Evolutionary conservation across 768 basidiomycete species (phyloP).

Genomic region (Leccinum sublutescens): DNA sequence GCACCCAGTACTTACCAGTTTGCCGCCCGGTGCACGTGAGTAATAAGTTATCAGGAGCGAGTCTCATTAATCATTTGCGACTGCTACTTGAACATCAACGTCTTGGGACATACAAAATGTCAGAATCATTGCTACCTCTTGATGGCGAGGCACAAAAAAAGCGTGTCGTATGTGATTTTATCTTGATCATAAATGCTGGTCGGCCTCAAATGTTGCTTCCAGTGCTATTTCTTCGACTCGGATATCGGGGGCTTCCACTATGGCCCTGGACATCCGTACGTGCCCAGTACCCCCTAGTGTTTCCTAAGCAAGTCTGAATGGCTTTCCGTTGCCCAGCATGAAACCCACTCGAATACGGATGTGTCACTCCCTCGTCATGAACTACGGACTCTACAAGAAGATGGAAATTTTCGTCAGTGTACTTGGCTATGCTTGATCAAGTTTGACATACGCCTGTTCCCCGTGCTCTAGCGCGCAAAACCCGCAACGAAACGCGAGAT

Average conservation of each 20-base stretch:
- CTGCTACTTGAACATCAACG: neutral
- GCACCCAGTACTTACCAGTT: neutral
- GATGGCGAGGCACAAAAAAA: constrained; percentile 77
- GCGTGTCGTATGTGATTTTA: constrained; percentile 67
- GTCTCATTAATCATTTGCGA: neutral
- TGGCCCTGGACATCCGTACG: constrained; percentile 94
- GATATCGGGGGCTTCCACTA: constrained; percentile 99
- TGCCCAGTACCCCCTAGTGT: neutral
- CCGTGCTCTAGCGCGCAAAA: constrained; percentile 77
- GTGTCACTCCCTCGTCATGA: constrained; percentile 99
- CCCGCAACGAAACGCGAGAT: constrained; percentile 99
- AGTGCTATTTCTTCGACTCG: constrained; percentile 99
- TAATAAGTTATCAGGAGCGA: neutral
- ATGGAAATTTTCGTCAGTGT: constrained; percentile 98
- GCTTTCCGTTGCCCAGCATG: constrained; percentile 54
- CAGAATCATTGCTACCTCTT: constrained; percentile 53
- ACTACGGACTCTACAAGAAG: constrained; percentile 98
- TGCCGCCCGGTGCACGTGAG: constrained; percentile 21
- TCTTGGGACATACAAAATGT: constrained; percentile 23
- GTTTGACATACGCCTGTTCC: neutral
- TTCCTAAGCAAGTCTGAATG: neutral
- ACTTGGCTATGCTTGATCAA: neutral
- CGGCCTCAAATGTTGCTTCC: constrained; percentile 3
- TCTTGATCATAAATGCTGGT: constrained; percentile 2
- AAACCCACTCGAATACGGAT: constrained; percentile 98